Evolutionary conservation across 2,329 filamentous ascomycete genomes (phyloP).

Genomic region (Chalaropsis ovoidea): DNA sequence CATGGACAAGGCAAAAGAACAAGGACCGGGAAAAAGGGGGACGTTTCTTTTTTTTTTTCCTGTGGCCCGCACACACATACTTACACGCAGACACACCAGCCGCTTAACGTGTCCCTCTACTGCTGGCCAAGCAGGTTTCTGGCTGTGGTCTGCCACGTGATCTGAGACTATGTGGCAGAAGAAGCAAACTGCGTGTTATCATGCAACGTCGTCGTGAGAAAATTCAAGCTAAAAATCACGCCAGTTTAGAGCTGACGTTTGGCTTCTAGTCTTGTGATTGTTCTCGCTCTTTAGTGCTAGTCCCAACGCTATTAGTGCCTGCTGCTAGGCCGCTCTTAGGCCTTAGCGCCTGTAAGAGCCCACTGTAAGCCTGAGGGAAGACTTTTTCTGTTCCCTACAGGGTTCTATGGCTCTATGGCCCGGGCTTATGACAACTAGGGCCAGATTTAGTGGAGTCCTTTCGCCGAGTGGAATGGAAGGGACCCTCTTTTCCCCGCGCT

Average conservation of each 20-base stretch:
- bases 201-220: not conserved
- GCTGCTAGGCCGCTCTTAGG: not conserved
- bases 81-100: no score
- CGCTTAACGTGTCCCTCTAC: no score
- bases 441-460: not conserved
- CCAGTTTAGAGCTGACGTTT: slow-evolving; percentile 1
- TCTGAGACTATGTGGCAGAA: not conserved
- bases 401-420: not conserved
- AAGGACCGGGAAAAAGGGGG: not conserved
- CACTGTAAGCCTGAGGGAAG: not conserved
- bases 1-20: not conserved
- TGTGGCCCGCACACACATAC: not conserved
- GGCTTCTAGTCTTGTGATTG: not conserved
- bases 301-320: not conserved
- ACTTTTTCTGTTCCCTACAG: not conserved
- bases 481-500: slow-evolving; percentile 6
- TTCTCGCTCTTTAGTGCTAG: not conserved
- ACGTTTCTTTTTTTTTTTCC: not conserved
- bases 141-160: not conserved
- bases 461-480: not conserved
- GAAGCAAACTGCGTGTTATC: not conserved
- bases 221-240: not conserved
- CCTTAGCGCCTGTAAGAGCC: not conserved
- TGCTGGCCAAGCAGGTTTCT: not conserved
- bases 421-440: not conserved